These are phyloP conservation scores for Scedosporium boydii DNA, from an alignment of 2,329 filamentous ascomycete species.

Conservation along the genomic window DNA sequence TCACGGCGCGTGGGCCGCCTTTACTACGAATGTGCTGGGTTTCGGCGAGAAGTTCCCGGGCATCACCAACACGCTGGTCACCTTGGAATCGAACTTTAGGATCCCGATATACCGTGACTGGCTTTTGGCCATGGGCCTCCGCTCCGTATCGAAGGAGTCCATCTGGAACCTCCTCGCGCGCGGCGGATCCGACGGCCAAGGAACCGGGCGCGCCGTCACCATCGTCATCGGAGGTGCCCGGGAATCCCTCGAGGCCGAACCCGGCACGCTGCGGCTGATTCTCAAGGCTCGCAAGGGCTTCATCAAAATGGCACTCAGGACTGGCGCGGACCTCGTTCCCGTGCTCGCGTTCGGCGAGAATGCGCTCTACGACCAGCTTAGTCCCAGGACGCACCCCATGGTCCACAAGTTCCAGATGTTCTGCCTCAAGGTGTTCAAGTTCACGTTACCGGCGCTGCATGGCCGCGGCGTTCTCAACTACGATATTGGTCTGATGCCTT, in stretches of 20 bases:
- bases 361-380: constrained; percentile 86
- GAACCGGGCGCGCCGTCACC: constrained; percentile 91
- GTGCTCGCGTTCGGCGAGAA: constrained; percentile 93
- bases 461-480: constrained; percentile 94
- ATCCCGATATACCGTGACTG: constrained; percentile 93
- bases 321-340: constrained; percentile 88
- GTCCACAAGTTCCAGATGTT: constrained; percentile 77
- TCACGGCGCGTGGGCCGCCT: constrained; percentile 88
- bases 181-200: constrained; percentile 67
- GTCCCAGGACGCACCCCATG: constrained; percentile 64
- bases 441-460: constrained; percentile 84
- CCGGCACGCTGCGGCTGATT: constrained; percentile 66
- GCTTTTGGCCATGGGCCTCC: constrained; percentile 77
- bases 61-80: constrained; percentile 88
- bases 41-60: constrained; percentile 85
- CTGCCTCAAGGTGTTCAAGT: constrained; percentile 78
- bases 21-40: constrained; percentile 80
- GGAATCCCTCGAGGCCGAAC: constrained; percentile 83
- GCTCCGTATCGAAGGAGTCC: constrained; percentile 81
- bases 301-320: constrained; percentile 83
- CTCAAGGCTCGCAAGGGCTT: constrained; percentile 83
- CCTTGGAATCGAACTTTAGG: constrained; percentile 91
- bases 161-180: constrained; percentile 80
- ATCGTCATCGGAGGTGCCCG: constrained; percentile 90
- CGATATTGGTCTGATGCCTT: constrained; percentile 92